Base-by-base conservation (phyloP, 257 asterid genomes). In the Paulownia fortunei region DNA sequence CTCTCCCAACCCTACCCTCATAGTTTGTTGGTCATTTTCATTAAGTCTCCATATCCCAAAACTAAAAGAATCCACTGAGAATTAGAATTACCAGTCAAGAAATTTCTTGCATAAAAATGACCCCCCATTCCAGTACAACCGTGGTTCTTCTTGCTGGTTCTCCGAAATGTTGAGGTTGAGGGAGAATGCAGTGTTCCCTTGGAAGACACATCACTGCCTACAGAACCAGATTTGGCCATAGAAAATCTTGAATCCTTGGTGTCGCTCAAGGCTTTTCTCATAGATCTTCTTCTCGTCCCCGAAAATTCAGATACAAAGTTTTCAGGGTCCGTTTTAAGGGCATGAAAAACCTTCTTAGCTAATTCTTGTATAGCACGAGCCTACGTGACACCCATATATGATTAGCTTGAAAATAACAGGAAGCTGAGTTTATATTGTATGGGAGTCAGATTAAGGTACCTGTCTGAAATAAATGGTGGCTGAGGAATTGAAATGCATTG, bases 401-500 rank as follows among this genome's bases (percentile, higher is more conserved):
- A 64, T 18, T 56, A 64, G 19, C 34, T 42, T 51, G 61, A 16
- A 12, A 34, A 37, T 11, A 54, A 72, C 15, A 15, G 21, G 30
- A 19, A 27, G 18, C 64, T 11, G 30, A 67, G 18, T 42, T 44
- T n/a, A n/a, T n/a, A n/a, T n/a, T 42, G 21, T 15, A 4, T 23
- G 73, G 18, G 23, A 76, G 61, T 15, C 18, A 12, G 61, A 18
- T 13, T 3, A 49, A 42, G 16, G 32, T 79, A 91, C 98, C 96
- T 89, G 94, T 87, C 89, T 92, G 88, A 83, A 92, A 80, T 88
- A 90, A 42, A 87, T 54, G 19, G 97, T 90, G 67, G 85, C 44
- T 0, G 98, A 78, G 73, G 98, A 82, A 79, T 95, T 95, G 87
- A 95, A 95, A 78, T 87, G 87, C 98, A 95, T 92, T 4, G 99